Conservation (phyloP, 345 rosid species). For the Boechera stricta region DNA sequence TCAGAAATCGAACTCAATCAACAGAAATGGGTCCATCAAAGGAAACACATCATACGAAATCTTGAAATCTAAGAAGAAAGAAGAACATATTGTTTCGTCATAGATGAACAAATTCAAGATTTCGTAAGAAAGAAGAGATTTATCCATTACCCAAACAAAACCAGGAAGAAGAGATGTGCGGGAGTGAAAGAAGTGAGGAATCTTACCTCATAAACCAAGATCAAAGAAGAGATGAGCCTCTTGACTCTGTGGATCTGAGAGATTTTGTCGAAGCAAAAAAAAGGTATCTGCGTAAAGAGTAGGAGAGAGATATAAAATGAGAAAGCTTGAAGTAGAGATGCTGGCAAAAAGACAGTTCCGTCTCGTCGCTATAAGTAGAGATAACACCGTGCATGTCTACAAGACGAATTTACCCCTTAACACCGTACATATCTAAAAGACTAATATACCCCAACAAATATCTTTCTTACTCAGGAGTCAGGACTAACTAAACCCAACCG, state of each 20-base stretch:
- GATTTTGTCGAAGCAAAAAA: neutral
- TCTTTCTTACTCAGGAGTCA: too few species aligned
- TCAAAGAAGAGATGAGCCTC: slow-evolving; percentile 42
- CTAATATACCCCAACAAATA: neutral
- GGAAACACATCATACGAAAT: neutral
- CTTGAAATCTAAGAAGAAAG: neutral
- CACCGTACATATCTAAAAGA: neutral
- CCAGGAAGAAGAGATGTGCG: neutral
- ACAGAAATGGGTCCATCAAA: neutral
- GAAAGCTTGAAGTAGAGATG: slow-evolving; percentile 8
- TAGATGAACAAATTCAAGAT: slow-evolving; percentile 21
- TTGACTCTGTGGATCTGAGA: slow-evolving; percentile 38
- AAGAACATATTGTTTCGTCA: neutral
- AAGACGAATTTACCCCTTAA: too few species aligned
- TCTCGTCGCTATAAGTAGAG: slow-evolving; percentile 3
- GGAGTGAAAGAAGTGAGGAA: neutral
- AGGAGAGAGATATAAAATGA: neutral
- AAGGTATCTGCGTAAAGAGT: neutral
- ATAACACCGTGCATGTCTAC: neutral
- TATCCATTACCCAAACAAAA: neutral
- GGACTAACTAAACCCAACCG: too few species aligned
- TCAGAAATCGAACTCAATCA: too few species aligned
- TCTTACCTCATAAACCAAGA: slow-evolving; percentile 58
- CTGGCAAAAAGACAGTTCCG: neutral
- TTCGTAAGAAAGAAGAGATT: neutral